Conservation (phyloP, 257 asterid genomes). For the Gentiana straminea region DNA sequence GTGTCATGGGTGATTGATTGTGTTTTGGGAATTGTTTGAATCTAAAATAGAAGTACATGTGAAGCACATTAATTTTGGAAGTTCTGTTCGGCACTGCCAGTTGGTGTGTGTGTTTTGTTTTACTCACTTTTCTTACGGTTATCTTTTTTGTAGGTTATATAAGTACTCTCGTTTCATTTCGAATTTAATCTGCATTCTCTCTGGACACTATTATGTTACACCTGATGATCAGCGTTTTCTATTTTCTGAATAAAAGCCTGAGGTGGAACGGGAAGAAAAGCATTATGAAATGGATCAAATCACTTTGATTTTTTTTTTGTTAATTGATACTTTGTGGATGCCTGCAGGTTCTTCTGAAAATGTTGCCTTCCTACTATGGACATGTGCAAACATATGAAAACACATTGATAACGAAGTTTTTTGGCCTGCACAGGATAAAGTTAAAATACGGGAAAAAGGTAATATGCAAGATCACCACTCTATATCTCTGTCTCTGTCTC, state of each 20-base stretch:
- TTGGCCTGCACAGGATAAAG: conserved; percentile 77
- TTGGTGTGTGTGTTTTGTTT: too few relatives aligned
- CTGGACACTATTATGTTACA: too few relatives aligned
- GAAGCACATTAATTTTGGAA: too few relatives aligned
- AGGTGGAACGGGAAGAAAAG: not conserved
- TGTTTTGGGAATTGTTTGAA: too few relatives aligned
- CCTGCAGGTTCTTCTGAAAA: conserved; percentile 62
- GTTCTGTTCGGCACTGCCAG: too few relatives aligned
- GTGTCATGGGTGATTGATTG: too few relatives aligned
- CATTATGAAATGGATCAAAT: not conserved
- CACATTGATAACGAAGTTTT: conserved; percentile 90
- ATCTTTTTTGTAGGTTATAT: too few relatives aligned
- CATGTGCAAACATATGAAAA: conserved; percentile 81
- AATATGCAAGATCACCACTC: conserved; percentile 5
- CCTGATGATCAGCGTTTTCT: not conserved
- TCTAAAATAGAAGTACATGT: too few relatives aligned
- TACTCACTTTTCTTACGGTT: too few relatives aligned
- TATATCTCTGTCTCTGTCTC: not conserved
- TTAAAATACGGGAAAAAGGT: conserved; percentile 75
- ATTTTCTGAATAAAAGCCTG: conserved; percentile 7
- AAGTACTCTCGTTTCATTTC: too few relatives aligned
- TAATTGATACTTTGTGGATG: conserved; percentile 3
- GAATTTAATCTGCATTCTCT: too few relatives aligned
- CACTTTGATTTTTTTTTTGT: not conserved
- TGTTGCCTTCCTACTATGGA: conserved; percentile 75